Evolutionary conservation across 2,329 filamentous ascomycete species (phyloP), one percentile per base, ranked within the genome.

Genomic region (Laburnicola sp.): DNA sequence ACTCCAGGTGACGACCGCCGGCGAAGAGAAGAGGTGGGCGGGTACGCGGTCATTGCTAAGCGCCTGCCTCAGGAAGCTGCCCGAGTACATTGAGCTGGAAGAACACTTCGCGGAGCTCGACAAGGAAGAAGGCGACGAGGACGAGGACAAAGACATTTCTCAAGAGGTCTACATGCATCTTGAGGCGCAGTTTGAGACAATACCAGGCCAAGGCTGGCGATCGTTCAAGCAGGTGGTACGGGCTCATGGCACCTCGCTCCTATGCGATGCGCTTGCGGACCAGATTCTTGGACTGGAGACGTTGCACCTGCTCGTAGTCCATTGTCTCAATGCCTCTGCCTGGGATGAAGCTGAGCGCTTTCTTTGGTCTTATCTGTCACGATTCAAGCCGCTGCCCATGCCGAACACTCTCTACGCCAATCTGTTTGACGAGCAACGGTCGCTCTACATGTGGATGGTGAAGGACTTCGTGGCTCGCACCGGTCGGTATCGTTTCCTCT

Each of bases 81-180:
- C 76, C 0, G 62, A 62, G 9, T 76, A 76, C 38, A 75, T 78
- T 28, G 66, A 65, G 26, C 58, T 72, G 2, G 73, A 76, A 40
- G 69, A 74, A 32, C 48, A 73, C 32, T 75, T 72, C 53, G 66
- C 67, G 4, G 57, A 65, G 21, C 55, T 71, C 9, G 66, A 71
- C 28, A 58, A 56, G 34, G 51, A 64, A 23, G 63, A 69, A 9
- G 65, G 68, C 6, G 62, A 62, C 26, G 54, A 61, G 4, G 68
- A 72, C 9, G 65, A 69, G 3, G 66, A 66, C 7, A 62, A 65
- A 3, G 74, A 76, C 42, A 54, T 73, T 6, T 60, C 64, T 5
- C 63, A 61, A 11, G 73, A 75, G 26, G 61, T 77, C 6, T 76
- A 76, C 52, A 60, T 64, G 9, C 66, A 76, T 16, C 63, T 78